Evolutionary conservation across 1,284 basidiomycete species (phyloP).

Genomic region (Cutaneotrichosporon sp.): DNA sequence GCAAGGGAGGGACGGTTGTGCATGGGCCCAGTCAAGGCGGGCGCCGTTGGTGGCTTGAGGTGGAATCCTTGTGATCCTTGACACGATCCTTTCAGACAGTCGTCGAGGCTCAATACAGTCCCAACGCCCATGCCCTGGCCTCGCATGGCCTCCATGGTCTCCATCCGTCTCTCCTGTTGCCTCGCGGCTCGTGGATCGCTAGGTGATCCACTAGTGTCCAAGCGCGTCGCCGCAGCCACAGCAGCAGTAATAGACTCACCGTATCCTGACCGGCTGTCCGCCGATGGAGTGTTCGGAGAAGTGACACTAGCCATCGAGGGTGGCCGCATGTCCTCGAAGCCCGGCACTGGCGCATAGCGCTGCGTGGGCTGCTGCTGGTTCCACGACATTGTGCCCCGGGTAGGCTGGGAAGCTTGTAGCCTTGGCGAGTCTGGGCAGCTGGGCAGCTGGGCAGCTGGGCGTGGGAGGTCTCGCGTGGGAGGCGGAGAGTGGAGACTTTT

Average conservation of each 20-base stretch:
- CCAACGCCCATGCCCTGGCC: too few relatives aligned
- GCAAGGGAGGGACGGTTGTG: not conserved
- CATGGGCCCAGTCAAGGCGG: not conserved
- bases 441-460: too few relatives aligned
- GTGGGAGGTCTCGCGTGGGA: not conserved
- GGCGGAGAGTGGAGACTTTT: not conserved
- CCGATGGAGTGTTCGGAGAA: not conserved
- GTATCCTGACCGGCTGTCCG: not conserved
- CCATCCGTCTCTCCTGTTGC: too few relatives aligned
- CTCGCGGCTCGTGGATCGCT: too few relatives aligned
- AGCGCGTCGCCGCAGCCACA: not conserved
- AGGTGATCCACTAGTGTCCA: not conserved
- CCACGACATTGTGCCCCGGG: slow-evolving; percentile 23
- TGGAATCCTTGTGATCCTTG: not conserved
- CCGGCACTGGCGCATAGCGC: slow-evolving; percentile 31
- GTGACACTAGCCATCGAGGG: not conserved
- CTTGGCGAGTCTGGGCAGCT: too few relatives aligned
- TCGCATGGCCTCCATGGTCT: too few relatives aligned
- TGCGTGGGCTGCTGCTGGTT: slow-evolving; percentile 18
- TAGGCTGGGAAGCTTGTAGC: too few relatives aligned
- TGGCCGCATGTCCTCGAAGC: slow-evolving; percentile 22
- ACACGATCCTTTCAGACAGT: not conserved
- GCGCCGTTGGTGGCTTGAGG: not conserved
- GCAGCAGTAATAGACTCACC: slow-evolving; percentile 3
- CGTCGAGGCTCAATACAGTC: not conserved